phyloP scores from a whole-genome alignment of 495 filamentous ascomycete species.

The Aspergillus mulundensis region DNA sequence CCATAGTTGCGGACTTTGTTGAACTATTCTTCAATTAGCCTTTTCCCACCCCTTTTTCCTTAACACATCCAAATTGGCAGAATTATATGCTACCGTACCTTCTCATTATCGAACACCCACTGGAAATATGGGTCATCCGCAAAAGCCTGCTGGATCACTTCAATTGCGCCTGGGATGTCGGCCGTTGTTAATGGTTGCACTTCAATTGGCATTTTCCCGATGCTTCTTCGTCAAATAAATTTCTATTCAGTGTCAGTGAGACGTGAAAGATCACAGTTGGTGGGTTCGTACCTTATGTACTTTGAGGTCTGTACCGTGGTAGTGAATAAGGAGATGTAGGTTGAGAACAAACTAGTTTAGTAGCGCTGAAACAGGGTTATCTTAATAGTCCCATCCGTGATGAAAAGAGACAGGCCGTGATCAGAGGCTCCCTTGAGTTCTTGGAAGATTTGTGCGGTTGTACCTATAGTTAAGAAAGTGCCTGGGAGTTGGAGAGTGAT shows the following conservation, averaged over 20 bases:
- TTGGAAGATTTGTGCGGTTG: no score
- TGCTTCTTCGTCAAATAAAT: neutral
- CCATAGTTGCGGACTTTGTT: constrained; percentile 28
- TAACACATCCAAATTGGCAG: no score
- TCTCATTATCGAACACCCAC: constrained; percentile 54
- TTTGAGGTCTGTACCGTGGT: no score
- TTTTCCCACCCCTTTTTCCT: neutral
- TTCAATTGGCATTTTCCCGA: constrained; percentile 47
- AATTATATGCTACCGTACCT: constrained; percentile 36
- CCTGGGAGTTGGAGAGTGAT: neutral
- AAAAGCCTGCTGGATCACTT: constrained; percentile 56
- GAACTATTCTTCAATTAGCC: constrained; percentile 36
- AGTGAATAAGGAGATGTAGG: no score
- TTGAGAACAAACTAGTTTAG: no score
- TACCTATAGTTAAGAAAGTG: no score
- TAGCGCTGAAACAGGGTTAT: no score
- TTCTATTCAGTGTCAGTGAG: neutral
- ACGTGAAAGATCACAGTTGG: no score
- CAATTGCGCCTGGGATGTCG: constrained; percentile 59
- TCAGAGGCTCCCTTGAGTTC: no score
- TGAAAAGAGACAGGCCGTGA: no score
- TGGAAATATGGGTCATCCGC: constrained; percentile 63
- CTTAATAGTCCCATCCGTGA: no score
- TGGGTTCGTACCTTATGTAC: no score
- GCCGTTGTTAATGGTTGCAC: constrained; percentile 50